Conservation (phyloP, 768 basidiomycete genomes). For the Pisolithus marmoratus region DNA sequence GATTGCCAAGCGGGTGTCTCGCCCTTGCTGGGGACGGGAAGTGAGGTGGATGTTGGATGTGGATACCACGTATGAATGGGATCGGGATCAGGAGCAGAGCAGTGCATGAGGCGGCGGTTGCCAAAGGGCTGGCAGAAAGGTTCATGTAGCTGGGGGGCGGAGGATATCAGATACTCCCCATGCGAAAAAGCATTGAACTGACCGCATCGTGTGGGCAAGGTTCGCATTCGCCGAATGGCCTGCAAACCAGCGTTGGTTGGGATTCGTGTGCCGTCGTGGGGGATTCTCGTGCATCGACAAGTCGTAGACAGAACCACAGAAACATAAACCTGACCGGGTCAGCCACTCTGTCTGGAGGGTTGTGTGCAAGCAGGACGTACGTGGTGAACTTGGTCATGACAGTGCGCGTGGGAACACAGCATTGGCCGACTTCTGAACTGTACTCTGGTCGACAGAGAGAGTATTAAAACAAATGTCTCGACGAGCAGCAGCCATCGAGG, state of each 20-base stretch:
- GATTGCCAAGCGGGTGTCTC: constrained; percentile 87
- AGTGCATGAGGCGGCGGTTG: constrained; percentile 86
- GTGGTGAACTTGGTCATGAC: constrained; percentile 9
- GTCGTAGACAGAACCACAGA: constrained; percentile 1
- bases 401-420: constrained; percentile 25
- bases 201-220: constrained; percentile 62
- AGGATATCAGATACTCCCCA: constrained; percentile 5
- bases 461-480: constrained; percentile 71
- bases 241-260: constrained; percentile 30
- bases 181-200: constrained; percentile 20
- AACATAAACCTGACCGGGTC: constrained; percentile 8
- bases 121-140: constrained; percentile 97
- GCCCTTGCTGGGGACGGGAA: constrained; percentile 25
- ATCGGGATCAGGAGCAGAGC: constrained; percentile 33
- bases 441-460: no score
- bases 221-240: constrained; percentile 53
- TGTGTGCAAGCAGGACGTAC: constrained; percentile 3
- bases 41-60: constrained; percentile 7
- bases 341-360: background rate
- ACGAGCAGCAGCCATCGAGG: constrained; percentile 60
- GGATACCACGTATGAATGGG: constrained; percentile 13
- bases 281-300: constrained; percentile 5
- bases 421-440: background rate
- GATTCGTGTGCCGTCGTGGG: background rate
- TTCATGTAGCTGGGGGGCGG: constrained; percentile 55